Evolutionary conservation across 257 asterid genomes (phyloP).

Genomic region (Solanum tarapatanum): DNA sequence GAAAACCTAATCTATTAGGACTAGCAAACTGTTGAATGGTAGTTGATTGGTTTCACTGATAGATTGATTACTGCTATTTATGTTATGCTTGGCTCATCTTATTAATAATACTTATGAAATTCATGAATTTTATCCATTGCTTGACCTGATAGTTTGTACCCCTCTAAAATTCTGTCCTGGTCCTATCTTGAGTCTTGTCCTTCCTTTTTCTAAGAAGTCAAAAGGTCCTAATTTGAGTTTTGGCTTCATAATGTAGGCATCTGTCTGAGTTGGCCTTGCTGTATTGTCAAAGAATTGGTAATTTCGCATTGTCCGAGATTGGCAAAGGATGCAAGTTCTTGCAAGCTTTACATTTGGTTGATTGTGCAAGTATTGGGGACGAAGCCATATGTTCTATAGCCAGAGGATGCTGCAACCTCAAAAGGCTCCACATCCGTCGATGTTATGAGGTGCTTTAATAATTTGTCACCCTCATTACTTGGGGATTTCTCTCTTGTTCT

Average conservation of each 20-base stretch:
- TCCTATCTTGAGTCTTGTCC: background rate
- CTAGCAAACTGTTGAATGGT: background rate
- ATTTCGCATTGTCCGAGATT: conserved; percentile 57
- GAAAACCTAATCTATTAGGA: background rate
- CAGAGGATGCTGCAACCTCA: conserved; percentile 65
- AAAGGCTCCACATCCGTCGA: conserved; percentile 79
- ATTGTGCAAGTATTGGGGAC: conserved; percentile 80
- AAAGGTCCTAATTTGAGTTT: background rate
- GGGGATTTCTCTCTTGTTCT: background rate
- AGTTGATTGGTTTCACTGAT: background rate
- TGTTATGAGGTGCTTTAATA: conserved; percentile 64
- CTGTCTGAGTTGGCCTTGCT: conserved; percentile 74
- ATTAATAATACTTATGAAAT: background rate
- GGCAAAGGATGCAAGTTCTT: conserved; percentile 82
- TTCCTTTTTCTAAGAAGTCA: background rate
- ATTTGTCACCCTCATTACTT: background rate
- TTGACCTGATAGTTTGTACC: background rate
- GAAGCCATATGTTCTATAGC: conserved; percentile 76
- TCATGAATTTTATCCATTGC: background rate
- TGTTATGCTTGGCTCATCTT: background rate
- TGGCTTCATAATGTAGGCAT: conserved; percentile 28
- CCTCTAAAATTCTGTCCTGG: background rate
- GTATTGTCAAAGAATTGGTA: conserved; percentile 70
- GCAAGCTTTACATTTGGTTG: conserved; percentile 92
- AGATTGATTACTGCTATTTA: background rate